Conservation (phyloP, 345 rosid genomes). For the Turnera subulata region DNA sequence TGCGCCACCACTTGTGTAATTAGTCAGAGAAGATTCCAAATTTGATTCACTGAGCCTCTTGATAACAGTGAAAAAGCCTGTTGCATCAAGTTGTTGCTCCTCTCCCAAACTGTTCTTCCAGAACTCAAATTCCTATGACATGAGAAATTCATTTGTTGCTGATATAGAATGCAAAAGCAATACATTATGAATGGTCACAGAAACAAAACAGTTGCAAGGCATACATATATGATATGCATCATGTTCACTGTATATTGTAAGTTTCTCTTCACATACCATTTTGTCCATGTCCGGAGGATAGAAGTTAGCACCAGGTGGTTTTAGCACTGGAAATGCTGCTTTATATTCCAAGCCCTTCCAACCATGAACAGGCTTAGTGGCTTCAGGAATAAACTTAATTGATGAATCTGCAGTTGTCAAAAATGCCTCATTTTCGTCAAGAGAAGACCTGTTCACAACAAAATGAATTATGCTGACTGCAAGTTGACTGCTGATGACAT, state of each 20-base stretch:
- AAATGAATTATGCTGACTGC: not conserved
- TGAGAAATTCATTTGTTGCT: constrained; percentile 14
- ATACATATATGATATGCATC: not conserved
- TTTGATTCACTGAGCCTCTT: constrained; percentile 55
- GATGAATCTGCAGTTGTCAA: constrained; percentile 87
- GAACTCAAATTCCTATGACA: constrained; percentile 63
- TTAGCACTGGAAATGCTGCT: constrained; percentile 66
- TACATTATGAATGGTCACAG: not conserved
- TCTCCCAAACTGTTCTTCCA: constrained; percentile 59
- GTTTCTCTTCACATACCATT: constrained; percentile 38
- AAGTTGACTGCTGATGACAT: no score
- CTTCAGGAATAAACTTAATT: constrained; percentile 60
- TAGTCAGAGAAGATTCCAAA: constrained; percentile 33
- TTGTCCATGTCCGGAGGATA: constrained; percentile 96
- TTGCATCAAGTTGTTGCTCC: constrained; percentile 53
- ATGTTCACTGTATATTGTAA: constrained; percentile 8
- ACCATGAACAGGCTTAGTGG: constrained; percentile 56
- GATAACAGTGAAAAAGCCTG: constrained; percentile 74
- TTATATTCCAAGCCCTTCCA: constrained; percentile 93
- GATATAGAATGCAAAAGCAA: not conserved
- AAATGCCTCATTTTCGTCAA: constrained; percentile 86
- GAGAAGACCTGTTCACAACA: constrained; percentile 64
- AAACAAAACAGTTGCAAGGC: not conserved
- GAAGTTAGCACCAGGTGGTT: constrained; percentile 91
- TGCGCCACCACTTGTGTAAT: constrained; percentile 11